Evolutionary conservation across 129 eudicot genomes (phyloP).

Genomic region (Centella asiatica): DNA sequence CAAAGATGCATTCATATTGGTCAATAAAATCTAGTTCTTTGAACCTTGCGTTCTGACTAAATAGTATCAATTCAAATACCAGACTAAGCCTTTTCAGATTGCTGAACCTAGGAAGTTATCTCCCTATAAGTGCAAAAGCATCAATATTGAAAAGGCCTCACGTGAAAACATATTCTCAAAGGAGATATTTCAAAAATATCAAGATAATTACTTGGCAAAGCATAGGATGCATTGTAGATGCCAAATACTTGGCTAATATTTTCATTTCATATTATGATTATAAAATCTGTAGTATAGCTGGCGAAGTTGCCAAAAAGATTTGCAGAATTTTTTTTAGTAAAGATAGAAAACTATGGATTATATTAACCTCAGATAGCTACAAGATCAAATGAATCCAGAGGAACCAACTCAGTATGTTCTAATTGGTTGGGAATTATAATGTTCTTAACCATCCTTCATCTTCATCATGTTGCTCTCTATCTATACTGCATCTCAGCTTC

Average conservation of each 20-base stretch:
- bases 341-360: neutral
- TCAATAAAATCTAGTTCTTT: neutral
- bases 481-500: too few species aligned
- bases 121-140: too few species aligned
- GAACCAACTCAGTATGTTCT: neutral
- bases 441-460: too few species aligned
- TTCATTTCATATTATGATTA: neutral
- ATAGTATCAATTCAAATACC: too few species aligned
- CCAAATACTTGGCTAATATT: neutral
- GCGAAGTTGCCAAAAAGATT: neutral
- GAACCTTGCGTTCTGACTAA: too few species aligned
- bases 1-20: neutral
- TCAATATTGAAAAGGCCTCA: too few species aligned
- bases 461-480: too few species aligned
- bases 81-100: too few species aligned
- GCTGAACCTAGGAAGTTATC: too few species aligned
- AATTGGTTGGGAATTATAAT: too few species aligned
- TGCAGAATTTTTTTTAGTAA: neutral
- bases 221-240: neutral
- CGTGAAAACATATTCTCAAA: too few species aligned
- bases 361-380: neutral
- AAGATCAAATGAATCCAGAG: neutral
- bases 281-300: neutral
- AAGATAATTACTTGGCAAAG: neutral
- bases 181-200: neutral